Conservation (phyloP, 2,329 filamentous ascomycete species). For the Epichloe coenophiala region DNA sequence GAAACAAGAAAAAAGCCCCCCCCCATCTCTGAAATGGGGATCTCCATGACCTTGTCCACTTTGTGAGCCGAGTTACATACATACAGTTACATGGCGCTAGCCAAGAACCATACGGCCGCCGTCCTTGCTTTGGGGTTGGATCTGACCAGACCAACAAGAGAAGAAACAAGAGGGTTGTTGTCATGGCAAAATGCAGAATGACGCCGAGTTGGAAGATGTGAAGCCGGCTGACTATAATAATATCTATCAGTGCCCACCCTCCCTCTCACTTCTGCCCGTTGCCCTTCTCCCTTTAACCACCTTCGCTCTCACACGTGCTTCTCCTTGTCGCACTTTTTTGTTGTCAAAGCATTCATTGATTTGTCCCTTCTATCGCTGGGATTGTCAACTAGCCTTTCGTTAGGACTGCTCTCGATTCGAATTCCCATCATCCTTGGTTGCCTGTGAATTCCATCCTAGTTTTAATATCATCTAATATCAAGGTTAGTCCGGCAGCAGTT, state of each 20-base stretch:
- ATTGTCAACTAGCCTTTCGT: constrained; percentile 6
- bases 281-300: neutral
- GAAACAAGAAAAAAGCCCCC: neutral
- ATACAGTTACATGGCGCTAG: constrained; percentile 2
- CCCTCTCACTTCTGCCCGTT: neutral
- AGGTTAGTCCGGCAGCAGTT: neutral
- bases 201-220: neutral
- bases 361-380: constrained; percentile 21
- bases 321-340: constrained; percentile 1
- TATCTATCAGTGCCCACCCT: constrained; percentile 1
- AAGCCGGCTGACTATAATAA: constrained; percentile 5
- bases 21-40: constrained; percentile 4
- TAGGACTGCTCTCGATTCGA: neutral
- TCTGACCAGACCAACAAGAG: too few species aligned
- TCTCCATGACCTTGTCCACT: neutral
- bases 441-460: neutral
- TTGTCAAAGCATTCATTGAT: constrained; percentile 12
- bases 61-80: neutral
- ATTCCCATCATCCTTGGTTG: neutral
- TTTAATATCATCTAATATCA: neutral
- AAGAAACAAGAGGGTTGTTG: neutral
- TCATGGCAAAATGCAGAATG: neutral
- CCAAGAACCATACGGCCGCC: neutral
- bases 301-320: constrained; percentile 7
- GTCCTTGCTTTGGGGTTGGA: neutral